Base-by-base conservation (phyloP, 805 yeast species). In the Zygosaccharomyces bailii region DNA sequence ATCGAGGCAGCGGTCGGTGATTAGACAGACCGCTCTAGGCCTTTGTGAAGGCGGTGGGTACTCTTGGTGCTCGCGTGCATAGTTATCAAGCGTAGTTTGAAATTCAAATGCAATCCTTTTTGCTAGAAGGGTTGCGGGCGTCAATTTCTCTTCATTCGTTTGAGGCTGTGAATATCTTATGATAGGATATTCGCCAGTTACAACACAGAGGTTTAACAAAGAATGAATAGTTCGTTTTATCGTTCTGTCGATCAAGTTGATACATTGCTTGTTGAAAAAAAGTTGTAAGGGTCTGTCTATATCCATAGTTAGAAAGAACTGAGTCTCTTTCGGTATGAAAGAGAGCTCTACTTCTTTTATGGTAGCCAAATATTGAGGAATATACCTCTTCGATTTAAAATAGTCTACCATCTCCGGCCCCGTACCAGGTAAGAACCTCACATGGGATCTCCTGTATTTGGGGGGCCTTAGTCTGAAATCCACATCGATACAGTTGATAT, bases 111-210 rank as follows among this genome's bases (percentile, higher is more conserved):
- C 96, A 37, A 91, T 72, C 63, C 83, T 69, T 55, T 75, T 78
- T 1, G 93, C 84, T 20, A 85, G 67, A 21, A 77, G 64, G 3
- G 81, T 68, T 0, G 89, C 82, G 19, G 74, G 73, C 52, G 78
- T 74, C 23, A 68, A 61, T 7, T 73, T 70, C 30, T 77, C 68
- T 55, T 59, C 61, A 13, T 74, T 69, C 33, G 75, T 75, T 4
- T 82, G 75, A 6, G 78, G 71, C 58, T 80, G 53, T 6, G 60
- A 82, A 65, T 79, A 86, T 53, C 99, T 73, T 16, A 93, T 78
- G 34, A 84, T 76, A 2, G 99, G 99, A 54, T 84, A 86, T 58
- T 90, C 97, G 10, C 95, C 95, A 1, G 93, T 80, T 7, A 84
- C 59, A 5, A 85, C 77, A 70, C 95, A 86, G 18, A 87, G 55